These are phyloP conservation scores for Talaromyces wortmannii DNA, from an alignment of 495 filamentous ascomycete genomes.

Conservation along the genomic window DNA sequence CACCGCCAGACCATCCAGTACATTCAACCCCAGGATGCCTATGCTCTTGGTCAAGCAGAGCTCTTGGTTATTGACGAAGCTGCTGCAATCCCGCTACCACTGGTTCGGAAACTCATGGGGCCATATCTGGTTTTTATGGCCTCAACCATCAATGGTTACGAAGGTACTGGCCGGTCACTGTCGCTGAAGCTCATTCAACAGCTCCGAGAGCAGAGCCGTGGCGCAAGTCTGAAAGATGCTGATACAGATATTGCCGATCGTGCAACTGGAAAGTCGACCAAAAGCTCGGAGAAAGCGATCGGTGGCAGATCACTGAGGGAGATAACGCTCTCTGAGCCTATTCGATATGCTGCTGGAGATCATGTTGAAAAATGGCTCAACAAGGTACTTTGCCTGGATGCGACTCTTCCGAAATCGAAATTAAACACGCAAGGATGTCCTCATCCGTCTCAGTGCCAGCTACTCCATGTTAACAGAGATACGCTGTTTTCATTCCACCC, in stretches of 20 bases:
- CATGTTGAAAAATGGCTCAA: conserved; percentile 95
- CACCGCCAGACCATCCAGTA: conserved; percentile 99
- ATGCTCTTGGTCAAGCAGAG: conserved; percentile 92
- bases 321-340: conserved; percentile 87
- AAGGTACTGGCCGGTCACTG: conserved; percentile 91
- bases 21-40: conserved; percentile 91
- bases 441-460: conserved; percentile 81
- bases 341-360: conserved; percentile 88
- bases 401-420: conserved; percentile 73
- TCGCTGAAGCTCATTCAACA: conserved; percentile 97
- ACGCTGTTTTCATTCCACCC: conserved; percentile 97
- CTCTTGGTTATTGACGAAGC: conserved; percentile 96
- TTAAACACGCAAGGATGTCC: conserved; percentile 74
- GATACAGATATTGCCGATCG: conserved; percentile 68
- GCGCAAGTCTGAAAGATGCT: conserved; percentile 33
- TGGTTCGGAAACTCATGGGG: conserved; percentile 90
- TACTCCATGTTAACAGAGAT: conserved; percentile 91
- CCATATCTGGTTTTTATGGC: conserved; percentile 99
- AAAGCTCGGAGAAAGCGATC: conserved; percentile 50
- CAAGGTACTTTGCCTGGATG: conserved; percentile 87
- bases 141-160: conserved; percentile 98
- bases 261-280: conserved; percentile 59
- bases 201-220: conserved; percentile 83
- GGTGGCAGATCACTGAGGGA: conserved; percentile 81
- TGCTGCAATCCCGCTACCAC: conserved; percentile 87